These are phyloP conservation scores for Boletus reticulatus DNA, from an alignment of 768 basidiomycete species.

Conservation along the genomic window DNA sequence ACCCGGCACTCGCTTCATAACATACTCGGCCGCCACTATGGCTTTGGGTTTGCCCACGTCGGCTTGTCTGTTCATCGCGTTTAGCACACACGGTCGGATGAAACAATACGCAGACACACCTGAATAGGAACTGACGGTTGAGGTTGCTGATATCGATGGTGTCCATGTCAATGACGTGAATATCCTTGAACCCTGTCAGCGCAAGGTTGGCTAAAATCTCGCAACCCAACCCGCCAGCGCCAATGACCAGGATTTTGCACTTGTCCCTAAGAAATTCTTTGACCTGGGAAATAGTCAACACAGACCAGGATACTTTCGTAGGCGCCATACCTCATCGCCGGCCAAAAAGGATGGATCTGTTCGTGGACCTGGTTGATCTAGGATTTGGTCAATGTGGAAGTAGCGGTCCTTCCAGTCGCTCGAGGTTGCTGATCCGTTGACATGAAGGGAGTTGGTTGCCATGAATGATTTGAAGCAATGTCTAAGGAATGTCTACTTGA, in stretches of 20 bases:
- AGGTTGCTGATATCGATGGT: slow-evolving; percentile 99
- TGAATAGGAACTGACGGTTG: slow-evolving; percentile 96
- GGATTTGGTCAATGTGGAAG: slow-evolving; percentile 80
- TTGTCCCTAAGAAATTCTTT: slow-evolving; percentile 81
- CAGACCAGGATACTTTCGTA: background rate
- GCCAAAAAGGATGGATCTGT: slow-evolving; percentile 82
- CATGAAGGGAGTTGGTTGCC: slow-evolving; percentile 19
- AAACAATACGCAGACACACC: slow-evolving; percentile 44
- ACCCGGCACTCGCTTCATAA: slow-evolving; percentile 95
- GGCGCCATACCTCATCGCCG: slow-evolving; percentile 66
- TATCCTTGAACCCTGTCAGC: slow-evolving; percentile 94
- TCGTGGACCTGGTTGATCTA: slow-evolving; percentile 85
- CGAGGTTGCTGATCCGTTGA: slow-evolving; percentile 37
- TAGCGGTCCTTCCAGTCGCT: slow-evolving; percentile 64
- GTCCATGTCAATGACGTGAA: slow-evolving; percentile 99
- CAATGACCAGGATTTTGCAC: slow-evolving; percentile 95
- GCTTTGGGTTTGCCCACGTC: slow-evolving; percentile 97
- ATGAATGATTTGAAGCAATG: slow-evolving; percentile 18
- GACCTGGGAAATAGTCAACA: slow-evolving; percentile 48
- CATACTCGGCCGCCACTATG: slow-evolving; percentile 89
- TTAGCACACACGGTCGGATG: background rate
- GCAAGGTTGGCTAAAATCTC: slow-evolving; percentile 98
- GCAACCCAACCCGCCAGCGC: slow-evolving; percentile 95
- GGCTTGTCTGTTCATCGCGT: slow-evolving; percentile 50
- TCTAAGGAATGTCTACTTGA: slow-evolving; percentile 13